These are phyloP conservation scores for Yueomyces sinensis DNA, from an alignment of 805 yeast species.

Conservation along the genomic window DNA sequence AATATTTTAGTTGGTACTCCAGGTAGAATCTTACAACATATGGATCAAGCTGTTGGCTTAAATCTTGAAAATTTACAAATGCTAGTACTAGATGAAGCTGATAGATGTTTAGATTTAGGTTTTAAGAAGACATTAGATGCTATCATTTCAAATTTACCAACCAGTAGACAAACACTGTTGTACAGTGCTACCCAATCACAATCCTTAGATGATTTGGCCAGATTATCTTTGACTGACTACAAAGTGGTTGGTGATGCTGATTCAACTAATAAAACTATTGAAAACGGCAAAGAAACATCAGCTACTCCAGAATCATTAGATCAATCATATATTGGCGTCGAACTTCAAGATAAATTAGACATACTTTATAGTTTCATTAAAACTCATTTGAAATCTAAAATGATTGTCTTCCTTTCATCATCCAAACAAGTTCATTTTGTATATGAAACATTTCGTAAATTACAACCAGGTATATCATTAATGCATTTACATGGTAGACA, in stretches of 20 bases:
- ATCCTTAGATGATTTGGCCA: constrained; percentile 67
- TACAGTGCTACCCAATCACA: constrained; percentile 89
- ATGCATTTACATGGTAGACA: constrained; percentile 82
- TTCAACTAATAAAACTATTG: constrained; percentile 45
- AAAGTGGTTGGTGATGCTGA: constrained; percentile 29
- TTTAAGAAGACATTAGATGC: constrained; percentile 74
- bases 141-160: constrained; percentile 64
- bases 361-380: constrained; percentile 76
- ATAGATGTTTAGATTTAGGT: constrained; percentile 87
- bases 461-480: constrained; percentile 86
- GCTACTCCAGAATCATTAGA: constrained; percentile 76
- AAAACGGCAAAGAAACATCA: constrained; percentile 43
- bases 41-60: constrained; percentile 79
- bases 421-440: constrained; percentile 86
- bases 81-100: constrained; percentile 83
- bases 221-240: constrained; percentile 39
- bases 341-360: constrained; percentile 72
- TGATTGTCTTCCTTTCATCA: constrained; percentile 73
- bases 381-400: constrained; percentile 67
- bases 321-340: constrained; percentile 65
- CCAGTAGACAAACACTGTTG: constrained; percentile 67
- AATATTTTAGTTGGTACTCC: constrained; percentile 87
- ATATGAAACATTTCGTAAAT: constrained; percentile 71
- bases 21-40: constrained; percentile 78
- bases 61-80: constrained; percentile 64